phyloP scores from a whole-genome alignment of 2,329 filamentous ascomycete species.

The Alternaria arborescens region DNA sequence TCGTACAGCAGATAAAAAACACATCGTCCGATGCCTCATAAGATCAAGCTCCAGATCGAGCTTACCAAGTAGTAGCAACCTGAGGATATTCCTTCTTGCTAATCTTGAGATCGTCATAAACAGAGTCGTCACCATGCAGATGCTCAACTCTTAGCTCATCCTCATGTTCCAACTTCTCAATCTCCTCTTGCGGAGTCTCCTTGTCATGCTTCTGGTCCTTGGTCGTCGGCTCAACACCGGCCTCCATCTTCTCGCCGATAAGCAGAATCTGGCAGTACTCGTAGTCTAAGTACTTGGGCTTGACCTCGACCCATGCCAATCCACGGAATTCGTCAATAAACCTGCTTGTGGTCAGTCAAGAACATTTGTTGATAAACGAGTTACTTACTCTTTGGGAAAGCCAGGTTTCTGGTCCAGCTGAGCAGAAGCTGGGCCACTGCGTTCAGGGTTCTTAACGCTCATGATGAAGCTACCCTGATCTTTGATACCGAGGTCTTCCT shows the following conservation, averaged over 20 bases:
- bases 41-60: no score
- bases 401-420: conserved; percentile 71
- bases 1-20: not conserved
- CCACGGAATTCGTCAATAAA: conserved; percentile 75
- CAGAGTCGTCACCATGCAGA: conserved; percentile 65
- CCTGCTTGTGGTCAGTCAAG: conserved; percentile 50
- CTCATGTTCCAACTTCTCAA: conserved; percentile 79
- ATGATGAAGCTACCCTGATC: conserved; percentile 79
- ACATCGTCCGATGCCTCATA: fast-evolving
- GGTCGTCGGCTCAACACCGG: conserved; percentile 64
- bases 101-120: conserved; percentile 68
- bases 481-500: conserved; percentile 76
- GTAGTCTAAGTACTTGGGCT: conserved; percentile 78
- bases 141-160: conserved; percentile 73
- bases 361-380: not conserved
- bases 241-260: conserved; percentile 72
- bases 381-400: conserved; percentile 72
- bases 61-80: conserved; percentile 47
- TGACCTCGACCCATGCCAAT: conserved; percentile 76
- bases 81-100: conserved; percentile 67
- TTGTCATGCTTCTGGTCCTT: conserved; percentile 66
- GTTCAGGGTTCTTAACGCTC: conserved; percentile 81
- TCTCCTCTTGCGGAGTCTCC: conserved; percentile 72
- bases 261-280: conserved; percentile 79
- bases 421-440: conserved; percentile 69